Evolutionary conservation across 176 grass and related monocot genomes (phyloP), one percentile per base, ranked within the genome.

Genomic region (Carex myosuroides): DNA sequence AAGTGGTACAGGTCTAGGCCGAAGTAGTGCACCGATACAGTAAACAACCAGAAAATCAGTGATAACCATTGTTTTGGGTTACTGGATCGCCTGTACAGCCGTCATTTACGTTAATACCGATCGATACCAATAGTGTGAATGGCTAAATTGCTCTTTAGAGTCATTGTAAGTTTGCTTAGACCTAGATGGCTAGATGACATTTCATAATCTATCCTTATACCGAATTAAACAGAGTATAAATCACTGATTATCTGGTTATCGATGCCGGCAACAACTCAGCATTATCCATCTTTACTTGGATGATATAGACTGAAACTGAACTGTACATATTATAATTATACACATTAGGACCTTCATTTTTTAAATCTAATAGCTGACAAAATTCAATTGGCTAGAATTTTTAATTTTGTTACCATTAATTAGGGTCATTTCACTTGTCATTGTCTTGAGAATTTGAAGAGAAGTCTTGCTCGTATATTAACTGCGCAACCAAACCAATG

Each of bases 381-480:
- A 88, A 88, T 37, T 70, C 44, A 85, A 72, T 50, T 60, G 30
- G 9, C 18, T 80, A 89, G 18, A 20, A 57, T 78, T 79, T 66
- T 12, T 37, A 68, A 56, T 0, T 11, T 54, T 84, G 41, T 84
- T 6, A 85, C 14, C 81, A 72, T 56, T 52, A 76, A 50, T 60
- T 89, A 89, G 42, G 84, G 42, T 92, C 70, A 56, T 88, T 48
- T 89, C 8, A 76, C 64, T 89, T 75, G 60, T 85, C 84, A 55
- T 74, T 77, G 41, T 92, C 88, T 29, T 92, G 54, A 79, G 74
- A 76, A 7, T 66, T 64, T 24, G 91, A 84, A 61, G 89, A 88
- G 14, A 90, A 78, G 55, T 90, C 85, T 59, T 87, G 84, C 86
- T 97, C 91, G n/a, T 94, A 91, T 52, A 94, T 91, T 58, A 89